Base-by-base conservation (phyloP, 805 yeast genomes). In the Lachancea nothofagi region DNA sequence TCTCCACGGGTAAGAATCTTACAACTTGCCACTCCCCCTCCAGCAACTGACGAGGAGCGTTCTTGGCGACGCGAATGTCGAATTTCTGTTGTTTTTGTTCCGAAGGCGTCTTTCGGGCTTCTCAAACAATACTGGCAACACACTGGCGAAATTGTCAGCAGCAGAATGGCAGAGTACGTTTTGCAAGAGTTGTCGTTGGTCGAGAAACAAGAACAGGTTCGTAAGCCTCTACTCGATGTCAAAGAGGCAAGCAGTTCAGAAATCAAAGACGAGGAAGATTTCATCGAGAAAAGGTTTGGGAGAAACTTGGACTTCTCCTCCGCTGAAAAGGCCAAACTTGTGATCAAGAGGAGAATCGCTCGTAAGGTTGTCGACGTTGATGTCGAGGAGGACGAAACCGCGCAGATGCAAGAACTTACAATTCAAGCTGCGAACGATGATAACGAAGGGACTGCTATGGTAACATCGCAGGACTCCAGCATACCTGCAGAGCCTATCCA, bases 61-160 rank as follows among this genome's bases (percentile, higher is more conserved):
- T 70, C 78, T 2, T 71, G 71, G 45, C 71, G 77, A 43, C 66
- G 78, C 20, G 89, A 80, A 50, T 76, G 88, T 10, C 74, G 75
- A 29, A 75, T 90, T 40, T 82, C 89, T 0, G 83, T 78, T 15
- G 86, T 88, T n/a, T 80, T 93, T 45, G 84, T 83, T 53, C 85
- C 85, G 2, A 60, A 67, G 2, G 66, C 69, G 3, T 78, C 72
- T 43, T 78, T 70, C 46, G 60, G 75, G 1, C 59, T 83, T 3
- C 89, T 93, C 28, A 88, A 86, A 57, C 78, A 78, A 51, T 93
- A 86, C 64, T 93, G 98, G 98, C 97, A 90, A 60, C 96, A 89
- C 55, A 70, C 95, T 0, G 99, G 99, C 20, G 97, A 90, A 61
- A 96, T 96, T n/a, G 75, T 93, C 20, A 85, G 96, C 12, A 85